Percentiles rank a stretch among this genome's conserved stretches.
phyloP scores from a whole-genome alignment of 2,329 filamentous ascomycete genomes.

The Rhynchosporium graminicola region DNA sequence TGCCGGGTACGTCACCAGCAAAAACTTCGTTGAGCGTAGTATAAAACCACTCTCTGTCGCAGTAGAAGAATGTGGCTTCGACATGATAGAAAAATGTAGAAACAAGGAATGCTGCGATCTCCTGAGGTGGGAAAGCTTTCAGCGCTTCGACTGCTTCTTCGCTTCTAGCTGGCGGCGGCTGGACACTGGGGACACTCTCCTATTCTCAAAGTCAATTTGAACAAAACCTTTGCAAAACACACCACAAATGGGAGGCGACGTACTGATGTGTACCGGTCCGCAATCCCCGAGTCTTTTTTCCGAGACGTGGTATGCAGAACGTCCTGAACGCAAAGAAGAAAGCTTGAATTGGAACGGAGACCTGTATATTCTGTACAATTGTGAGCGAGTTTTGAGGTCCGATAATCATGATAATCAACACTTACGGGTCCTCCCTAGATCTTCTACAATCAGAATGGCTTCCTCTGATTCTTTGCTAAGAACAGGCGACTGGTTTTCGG shows the following conservation, averaged over 20 bases:
- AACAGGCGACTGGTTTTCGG: neutral
- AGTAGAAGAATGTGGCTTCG: conserved; percentile 9
- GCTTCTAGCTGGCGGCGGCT: neutral
- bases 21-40: conserved; percentile 1
- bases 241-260: neutral
- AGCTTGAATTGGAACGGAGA: neutral
- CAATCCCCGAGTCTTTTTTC: neutral
- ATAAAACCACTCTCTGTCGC: conserved; percentile 8
- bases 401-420: neutral
- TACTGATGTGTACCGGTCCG: neutral
- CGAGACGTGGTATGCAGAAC: neutral
- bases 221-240: neutral
- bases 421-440: neutral
- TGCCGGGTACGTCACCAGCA: neutral
- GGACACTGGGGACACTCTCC: neutral
- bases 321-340: neutral
- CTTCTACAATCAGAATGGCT: neutral
- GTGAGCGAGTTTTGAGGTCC: neutral
- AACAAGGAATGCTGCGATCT: neutral
- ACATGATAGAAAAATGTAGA: neutral
- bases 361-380: neutral
- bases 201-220: neutral
- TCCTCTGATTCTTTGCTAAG: neutral
- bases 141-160: neutral
- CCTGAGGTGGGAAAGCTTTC: neutral